phyloP scores from a whole-genome alignment of 2,329 filamentous ascomycete genomes.

The Coniella vitis region DNA sequence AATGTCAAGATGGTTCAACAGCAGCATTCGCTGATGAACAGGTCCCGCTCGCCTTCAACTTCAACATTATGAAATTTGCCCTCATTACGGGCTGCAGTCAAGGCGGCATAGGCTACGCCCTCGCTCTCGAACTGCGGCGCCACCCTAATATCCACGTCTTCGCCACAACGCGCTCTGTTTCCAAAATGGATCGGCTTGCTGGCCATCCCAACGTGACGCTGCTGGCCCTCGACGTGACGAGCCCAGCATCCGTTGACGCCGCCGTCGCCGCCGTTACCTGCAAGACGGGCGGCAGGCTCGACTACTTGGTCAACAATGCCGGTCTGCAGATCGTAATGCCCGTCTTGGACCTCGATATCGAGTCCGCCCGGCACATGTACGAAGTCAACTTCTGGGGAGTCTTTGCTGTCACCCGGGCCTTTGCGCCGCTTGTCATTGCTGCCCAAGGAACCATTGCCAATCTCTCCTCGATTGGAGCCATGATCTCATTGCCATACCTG shows the following conservation, averaged over 20 bases:
- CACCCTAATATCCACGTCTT: slow-evolving; percentile 22
- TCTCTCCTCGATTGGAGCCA: slow-evolving; percentile 44
- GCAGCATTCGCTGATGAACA: too few species aligned
- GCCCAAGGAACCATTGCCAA: slow-evolving; percentile 47
- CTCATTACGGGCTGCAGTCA: slow-evolving; percentile 29
- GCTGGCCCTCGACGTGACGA: slow-evolving; percentile 28
- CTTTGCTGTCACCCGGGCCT: slow-evolving; percentile 47
- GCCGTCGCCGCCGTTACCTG: slow-evolving; percentile 7
- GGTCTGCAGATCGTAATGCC: slow-evolving; percentile 33
- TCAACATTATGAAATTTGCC: slow-evolving; percentile 16
- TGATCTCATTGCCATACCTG: slow-evolving; percentile 20
- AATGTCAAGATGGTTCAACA: too few species aligned
- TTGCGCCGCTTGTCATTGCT: slow-evolving; percentile 41
- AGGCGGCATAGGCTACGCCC: slow-evolving; percentile 24
- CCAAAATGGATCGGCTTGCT: slow-evolving; percentile 22
- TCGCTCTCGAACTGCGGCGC: slow-evolving; percentile 25
- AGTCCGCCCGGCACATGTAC: slow-evolving; percentile 27
- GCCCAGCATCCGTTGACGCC: slow-evolving; percentile 20
- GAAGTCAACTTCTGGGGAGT: slow-evolving; percentile 51
- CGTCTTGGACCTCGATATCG: slow-evolving; percentile 43
- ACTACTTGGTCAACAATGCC: slow-evolving; percentile 55
- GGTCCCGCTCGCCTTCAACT: background rate
- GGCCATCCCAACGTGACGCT: slow-evolving; percentile 6
- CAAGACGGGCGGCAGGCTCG: slow-evolving; percentile 19
- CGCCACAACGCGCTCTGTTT: slow-evolving; percentile 24